Conservation (phyloP, 1,284 basidiomycete species). For the Ganoderma lucidum region DNA sequence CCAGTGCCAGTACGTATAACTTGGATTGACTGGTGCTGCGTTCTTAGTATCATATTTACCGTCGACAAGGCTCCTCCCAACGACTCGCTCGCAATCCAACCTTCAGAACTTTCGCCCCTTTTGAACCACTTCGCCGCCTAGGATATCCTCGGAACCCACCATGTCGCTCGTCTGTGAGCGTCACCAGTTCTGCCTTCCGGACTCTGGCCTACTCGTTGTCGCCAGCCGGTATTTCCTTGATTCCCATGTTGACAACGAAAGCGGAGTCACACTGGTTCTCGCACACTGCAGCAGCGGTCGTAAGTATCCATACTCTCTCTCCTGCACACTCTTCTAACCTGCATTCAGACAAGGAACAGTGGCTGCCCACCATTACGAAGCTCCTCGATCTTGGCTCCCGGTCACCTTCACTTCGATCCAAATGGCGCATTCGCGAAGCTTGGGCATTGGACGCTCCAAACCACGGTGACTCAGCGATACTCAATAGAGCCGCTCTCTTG, state of each 20-base stretch:
- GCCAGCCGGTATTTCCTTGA: neutral
- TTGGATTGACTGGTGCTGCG: no score
- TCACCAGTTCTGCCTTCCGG: neutral
- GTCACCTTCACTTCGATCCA: conserved; percentile 26
- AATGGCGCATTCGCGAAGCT: conserved; percentile 50
- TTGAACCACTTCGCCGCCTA: no score
- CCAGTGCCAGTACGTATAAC: no score
- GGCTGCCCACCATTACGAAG: conserved; percentile 52
- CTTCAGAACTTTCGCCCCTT: no score
- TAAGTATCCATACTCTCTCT: conserved; percentile 34
- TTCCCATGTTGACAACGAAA: neutral
- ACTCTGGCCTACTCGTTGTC: neutral
- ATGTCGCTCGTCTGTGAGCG: neutral
- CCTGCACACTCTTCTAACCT: no score
- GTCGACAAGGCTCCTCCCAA: no score
- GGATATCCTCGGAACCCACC: neutral
- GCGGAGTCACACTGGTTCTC: conserved; percentile 23
- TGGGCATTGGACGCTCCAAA: conserved; percentile 57
- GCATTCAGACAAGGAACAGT: conserved; percentile 58
- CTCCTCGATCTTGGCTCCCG: conserved; percentile 46
- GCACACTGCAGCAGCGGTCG: conserved; percentile 44
- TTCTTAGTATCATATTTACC: no score
- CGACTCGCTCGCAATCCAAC: no score
- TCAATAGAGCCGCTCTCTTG: conserved; percentile 3
- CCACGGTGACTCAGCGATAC: conserved; percentile 18